These are phyloP conservation scores for Cordyceps pruinosa DNA, from an alignment of 2,329 filamentous ascomycete genomes.

Conservation along the genomic window DNA sequence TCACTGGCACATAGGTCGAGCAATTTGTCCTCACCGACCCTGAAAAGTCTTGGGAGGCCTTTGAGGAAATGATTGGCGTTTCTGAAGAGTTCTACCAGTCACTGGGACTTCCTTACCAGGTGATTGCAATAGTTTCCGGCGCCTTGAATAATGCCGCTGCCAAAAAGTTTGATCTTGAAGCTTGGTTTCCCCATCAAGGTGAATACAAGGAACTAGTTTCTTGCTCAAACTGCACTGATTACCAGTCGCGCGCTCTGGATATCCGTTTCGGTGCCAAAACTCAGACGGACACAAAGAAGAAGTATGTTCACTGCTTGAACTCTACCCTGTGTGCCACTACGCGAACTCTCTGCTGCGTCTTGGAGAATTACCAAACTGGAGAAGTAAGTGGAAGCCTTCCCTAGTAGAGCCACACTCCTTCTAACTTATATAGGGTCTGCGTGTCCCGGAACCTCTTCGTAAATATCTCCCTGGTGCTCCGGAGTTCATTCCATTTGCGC, in stretches of 20 bases:
- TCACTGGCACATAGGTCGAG: constrained; percentile 43
- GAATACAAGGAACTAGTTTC: constrained; percentile 99
- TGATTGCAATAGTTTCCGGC: constrained; percentile 93
- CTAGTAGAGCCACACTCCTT: background rate
- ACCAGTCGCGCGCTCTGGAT: constrained; percentile 89
- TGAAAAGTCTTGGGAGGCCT: constrained; percentile 86
- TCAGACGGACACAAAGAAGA: constrained; percentile 74
- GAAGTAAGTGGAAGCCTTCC: constrained; percentile 46
- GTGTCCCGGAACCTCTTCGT: constrained; percentile 73
- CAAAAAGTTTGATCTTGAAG: constrained; percentile 95
- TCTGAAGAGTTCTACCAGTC: constrained; percentile 96
- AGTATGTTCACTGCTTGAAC: constrained; percentile 91
- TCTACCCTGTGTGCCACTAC: constrained; percentile 87
- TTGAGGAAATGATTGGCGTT: constrained; percentile 84
- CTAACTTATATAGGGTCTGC: constrained; percentile 51
- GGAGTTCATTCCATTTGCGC: constrained; percentile 82
- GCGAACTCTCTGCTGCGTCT: constrained; percentile 83
- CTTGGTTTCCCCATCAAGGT: constrained; percentile 91
- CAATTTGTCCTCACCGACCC: constrained; percentile 78
- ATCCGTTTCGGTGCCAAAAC: constrained; percentile 87
- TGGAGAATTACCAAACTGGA: constrained; percentile 95
- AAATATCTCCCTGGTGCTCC: constrained; percentile 87
- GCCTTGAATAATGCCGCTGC: constrained; percentile 70
- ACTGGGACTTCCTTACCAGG: constrained; percentile 79
- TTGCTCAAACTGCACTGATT: constrained; percentile 97